Base-by-base conservation (phyloP, 2,329 filamentous ascomycete species). In the Ophiostoma sp. region DNA sequence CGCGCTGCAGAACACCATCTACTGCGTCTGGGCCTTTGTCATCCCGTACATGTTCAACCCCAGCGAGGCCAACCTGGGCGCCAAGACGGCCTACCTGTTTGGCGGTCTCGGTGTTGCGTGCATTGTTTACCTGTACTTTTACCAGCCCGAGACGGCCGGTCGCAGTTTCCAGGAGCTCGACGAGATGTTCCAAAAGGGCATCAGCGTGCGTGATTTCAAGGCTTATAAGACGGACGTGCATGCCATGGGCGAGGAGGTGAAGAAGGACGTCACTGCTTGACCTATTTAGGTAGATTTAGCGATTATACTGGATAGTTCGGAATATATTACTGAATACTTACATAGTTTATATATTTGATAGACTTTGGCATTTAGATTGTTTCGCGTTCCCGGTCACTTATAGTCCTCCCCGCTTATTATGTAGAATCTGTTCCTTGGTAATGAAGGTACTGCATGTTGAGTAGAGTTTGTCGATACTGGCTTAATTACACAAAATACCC, bases 141-240 rank as follows among this genome's bases (percentile, higher is more conserved):
- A 82, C 68, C 79, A 81, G 39, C 81, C 82, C 0, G 82, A 83
- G 74, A 83, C 80, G 3, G 79, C 79, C 69, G 78, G 79, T 35
- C 79, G 81, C 70, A 83, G 81, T 17, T 79, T 84, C 67, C 82
- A 85, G 75, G 82, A 85, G 76, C 75, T 84, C 52, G 80, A 83
- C 66, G 79, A 79, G 52, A 83, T 85, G 72, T 81, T 81, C 60
- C 20, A 64, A 10, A 64, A 64, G 60, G 60, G 60, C 27, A 64
- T 64, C 60, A 64, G 60, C 60, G 60, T 64, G 60, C 60, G 60
- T 15, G 60, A 64, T n/a, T 64, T 64, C 31, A 36, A 36, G 60
- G 7, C 31, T 6, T 64, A 35, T 17, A 35, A n/a, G 33, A 64
- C 60, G 4, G 31, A 64, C 17, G 60, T 64, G 31, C 60, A 64